Conservation (phyloP, 1,284 basidiomycete species). For the Melampsora abietis-canadensis region DNA sequence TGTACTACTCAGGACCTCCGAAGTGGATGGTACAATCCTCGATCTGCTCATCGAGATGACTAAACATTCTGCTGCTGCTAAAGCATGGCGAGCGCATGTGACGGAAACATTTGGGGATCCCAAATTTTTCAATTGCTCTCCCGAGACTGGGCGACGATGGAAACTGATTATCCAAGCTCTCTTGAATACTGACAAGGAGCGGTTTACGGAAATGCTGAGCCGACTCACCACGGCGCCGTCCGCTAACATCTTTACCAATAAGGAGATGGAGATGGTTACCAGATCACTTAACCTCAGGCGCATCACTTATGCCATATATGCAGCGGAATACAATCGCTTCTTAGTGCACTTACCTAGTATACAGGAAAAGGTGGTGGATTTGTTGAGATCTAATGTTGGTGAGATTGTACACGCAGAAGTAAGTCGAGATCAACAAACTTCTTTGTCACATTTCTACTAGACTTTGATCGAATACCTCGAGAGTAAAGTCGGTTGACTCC, state of each 20-base stretch:
- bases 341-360: slow-evolving; percentile 83
- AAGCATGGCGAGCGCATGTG: slow-evolving; percentile 78
- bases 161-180: slow-evolving; percentile 72
- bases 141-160: slow-evolving; percentile 66
- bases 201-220: slow-evolving; percentile 79
- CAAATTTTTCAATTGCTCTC: slow-evolving; percentile 74
- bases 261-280: slow-evolving; percentile 85
- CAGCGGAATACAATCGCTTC: slow-evolving; percentile 84
- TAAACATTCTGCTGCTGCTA: slow-evolving; percentile 70
- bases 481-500: not conserved
- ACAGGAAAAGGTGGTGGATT: slow-evolving; percentile 93
- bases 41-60: slow-evolving; percentile 74
- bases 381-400: slow-evolving; percentile 71
- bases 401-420: slow-evolving; percentile 88
- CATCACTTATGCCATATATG: slow-evolving; percentile 76
- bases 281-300: slow-evolving; percentile 85
- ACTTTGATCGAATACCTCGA: too few relatives aligned
- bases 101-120: slow-evolving; percentile 78
- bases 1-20: slow-evolving; percentile 48
- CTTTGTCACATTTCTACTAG: not conserved
- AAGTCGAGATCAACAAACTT: slow-evolving; percentile 43
- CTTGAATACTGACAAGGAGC: slow-evolving; percentile 81
- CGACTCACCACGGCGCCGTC: slow-evolving; percentile 74
- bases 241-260: slow-evolving; percentile 92
- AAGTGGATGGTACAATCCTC: slow-evolving; percentile 59